Percentiles rank a stretch among this genome's conserved stretches.
These are phyloP conservation scores for Lentinula raphanica DNA, from an alignment of 768 basidiomycete species.

Conservation along the genomic window DNA sequence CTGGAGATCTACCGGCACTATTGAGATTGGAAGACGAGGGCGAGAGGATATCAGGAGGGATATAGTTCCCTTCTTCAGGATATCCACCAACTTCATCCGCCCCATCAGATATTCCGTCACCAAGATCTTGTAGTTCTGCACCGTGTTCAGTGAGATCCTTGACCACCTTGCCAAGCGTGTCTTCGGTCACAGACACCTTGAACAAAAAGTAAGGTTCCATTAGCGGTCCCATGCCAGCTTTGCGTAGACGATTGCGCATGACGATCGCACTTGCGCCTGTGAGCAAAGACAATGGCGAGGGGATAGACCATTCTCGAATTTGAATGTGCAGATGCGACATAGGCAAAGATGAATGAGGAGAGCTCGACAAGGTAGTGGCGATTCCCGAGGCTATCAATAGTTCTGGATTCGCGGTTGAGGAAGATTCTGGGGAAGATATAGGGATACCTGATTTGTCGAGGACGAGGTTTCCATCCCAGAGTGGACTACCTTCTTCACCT, in stretches of 20 bases:
- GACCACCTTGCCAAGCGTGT: conserved; percentile 68
- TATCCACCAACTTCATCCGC: conserved; percentile 41
- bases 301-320: conserved; percentile 39
- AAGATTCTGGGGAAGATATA: conserved; percentile 46
- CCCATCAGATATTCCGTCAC: conserved; percentile 26
- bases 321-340: conserved; percentile 60
- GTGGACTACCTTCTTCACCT: conserved; percentile 56
- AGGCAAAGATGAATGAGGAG: conserved; percentile 71
- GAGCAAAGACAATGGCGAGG: conserved; percentile 47
- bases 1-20: conserved; percentile 27
- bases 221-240: conserved; percentile 64
- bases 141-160: conserved; percentile 82
- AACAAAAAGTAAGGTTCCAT: conserved; percentile 75
- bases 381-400: conserved; percentile 64
- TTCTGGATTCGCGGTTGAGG: conserved; percentile 37
- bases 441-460: conserved; percentile 47
- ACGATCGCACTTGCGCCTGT: conserved; percentile 61
- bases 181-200: conserved; percentile 63
- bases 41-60: conserved; percentile 72
- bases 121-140: conserved; percentile 73
- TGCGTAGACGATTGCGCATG: conserved; percentile 54
- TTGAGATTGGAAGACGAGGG: conserved; percentile 48
- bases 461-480: conserved; percentile 77
- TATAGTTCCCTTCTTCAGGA: conserved; percentile 60
- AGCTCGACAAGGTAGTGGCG: conserved; percentile 66